phyloP scores from a whole-genome alignment of 108 stramenopile species.

The Skeletonema tropicum region DNA sequence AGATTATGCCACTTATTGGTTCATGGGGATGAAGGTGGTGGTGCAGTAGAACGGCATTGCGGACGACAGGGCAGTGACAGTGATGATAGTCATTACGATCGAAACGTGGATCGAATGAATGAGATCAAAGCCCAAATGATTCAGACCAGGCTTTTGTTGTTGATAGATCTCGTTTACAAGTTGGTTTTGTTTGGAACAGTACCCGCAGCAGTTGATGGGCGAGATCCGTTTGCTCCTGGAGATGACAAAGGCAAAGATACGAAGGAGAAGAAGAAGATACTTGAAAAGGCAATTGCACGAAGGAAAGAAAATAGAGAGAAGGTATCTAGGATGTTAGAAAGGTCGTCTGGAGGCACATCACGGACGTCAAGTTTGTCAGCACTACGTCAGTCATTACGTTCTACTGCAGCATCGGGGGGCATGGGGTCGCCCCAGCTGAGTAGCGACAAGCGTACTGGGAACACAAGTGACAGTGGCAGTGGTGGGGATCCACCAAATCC shows the following conservation, averaged over 20 bases:
- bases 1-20: conserved; percentile 39
- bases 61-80: not conserved
- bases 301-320: conserved; percentile 1
- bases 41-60: not conserved
- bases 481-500: not conserved
- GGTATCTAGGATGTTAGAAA: not conserved
- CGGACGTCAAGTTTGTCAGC: conserved; percentile 12
- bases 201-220: conserved; percentile 36
- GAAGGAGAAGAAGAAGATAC: not conserved
- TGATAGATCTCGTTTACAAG: conserved; percentile 46
- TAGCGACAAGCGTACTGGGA: conserved; percentile 10
- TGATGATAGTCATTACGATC: conserved; percentile 5
- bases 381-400: conserved; percentile 29
- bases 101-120: not conserved
- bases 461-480: not conserved
- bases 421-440: conserved; percentile 1
- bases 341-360: conserved; percentile 12
- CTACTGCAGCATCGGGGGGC: conserved; percentile 16
- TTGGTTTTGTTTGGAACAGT: conserved; percentile 45
- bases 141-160: conserved; percentile 33
- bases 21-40: conserved; percentile 18
- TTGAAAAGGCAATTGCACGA: conserved; percentile 1
- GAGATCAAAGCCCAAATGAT: conserved; percentile 18
- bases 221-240: not conserved
- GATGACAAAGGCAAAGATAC: not conserved